Evolutionary conservation across 116 monocot genomes (phyloP).

Genomic region (Posidonia oceanica): DNA sequence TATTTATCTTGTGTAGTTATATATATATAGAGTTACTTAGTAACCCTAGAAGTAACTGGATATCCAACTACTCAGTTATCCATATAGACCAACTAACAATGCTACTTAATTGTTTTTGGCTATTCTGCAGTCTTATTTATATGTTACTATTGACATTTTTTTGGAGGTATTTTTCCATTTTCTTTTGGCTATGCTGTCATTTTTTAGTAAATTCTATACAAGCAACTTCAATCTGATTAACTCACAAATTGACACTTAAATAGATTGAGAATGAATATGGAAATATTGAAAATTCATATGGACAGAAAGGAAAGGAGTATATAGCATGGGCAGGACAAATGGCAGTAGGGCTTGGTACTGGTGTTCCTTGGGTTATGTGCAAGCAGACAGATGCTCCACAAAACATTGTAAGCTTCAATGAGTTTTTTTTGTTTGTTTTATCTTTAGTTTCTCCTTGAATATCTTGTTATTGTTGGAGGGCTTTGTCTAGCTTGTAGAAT

Average conservation of each 20-base stretch:
- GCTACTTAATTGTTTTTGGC: no score
- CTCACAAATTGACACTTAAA: slow-evolving; percentile 8
- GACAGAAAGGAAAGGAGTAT: slow-evolving; percentile 68
- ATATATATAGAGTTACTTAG: no score
- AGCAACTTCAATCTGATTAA: background rate
- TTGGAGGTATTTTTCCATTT: no score
- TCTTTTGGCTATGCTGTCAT: no score
- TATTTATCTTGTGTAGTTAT: no score
- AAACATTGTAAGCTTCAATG: slow-evolving; percentile 36
- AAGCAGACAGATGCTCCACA: slow-evolving; percentile 91
- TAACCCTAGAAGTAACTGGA: no score
- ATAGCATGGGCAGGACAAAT: slow-evolving; percentile 82
- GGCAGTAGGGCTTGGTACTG: slow-evolving; percentile 65
- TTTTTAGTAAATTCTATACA: background rate
- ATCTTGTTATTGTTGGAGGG: background rate
- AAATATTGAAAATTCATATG: slow-evolving; percentile 71
- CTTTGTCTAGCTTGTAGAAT: background rate
- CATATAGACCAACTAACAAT: no score
- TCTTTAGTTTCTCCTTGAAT: background rate
- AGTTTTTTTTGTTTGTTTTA: no score
- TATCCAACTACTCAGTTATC: no score
- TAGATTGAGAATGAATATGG: slow-evolving; percentile 99
- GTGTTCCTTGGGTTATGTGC: slow-evolving; percentile 98
- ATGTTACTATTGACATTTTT: no score
- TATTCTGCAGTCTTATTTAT: no score